Percentiles rank a stretch among this genome's conserved stretches.
Conservation (phyloP, 176 grass and related monocot species). For the Juncus inflexus region DNA sequence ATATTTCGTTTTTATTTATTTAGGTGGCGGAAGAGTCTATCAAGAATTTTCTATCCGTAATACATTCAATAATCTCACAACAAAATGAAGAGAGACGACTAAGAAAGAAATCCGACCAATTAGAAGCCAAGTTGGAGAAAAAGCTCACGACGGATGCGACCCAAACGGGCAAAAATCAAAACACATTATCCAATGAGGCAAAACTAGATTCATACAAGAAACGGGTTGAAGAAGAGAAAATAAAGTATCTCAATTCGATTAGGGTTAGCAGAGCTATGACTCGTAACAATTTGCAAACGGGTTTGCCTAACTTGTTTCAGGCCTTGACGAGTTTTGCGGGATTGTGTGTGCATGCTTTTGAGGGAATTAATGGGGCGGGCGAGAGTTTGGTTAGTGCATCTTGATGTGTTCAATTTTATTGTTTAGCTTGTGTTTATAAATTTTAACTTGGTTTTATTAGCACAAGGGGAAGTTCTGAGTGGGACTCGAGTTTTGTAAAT, state of each 20-base stretch:
- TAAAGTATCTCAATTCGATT: slow-evolving; percentile 68
- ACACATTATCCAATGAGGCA: slow-evolving; percentile 34
- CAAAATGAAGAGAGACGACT: slow-evolving; percentile 67
- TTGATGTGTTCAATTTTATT: slow-evolving; percentile 29
- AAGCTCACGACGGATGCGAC: slow-evolving; percentile 29
- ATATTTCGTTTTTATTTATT: slow-evolving; percentile 30
- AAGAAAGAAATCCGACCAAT: slow-evolving; percentile 59
- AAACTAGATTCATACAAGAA: slow-evolving; percentile 74
- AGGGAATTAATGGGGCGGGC: slow-evolving; percentile 62
- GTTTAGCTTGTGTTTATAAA: background rate
- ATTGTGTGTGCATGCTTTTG: slow-evolving; percentile 60
- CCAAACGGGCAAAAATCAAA: slow-evolving; percentile 24
- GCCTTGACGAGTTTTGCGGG: slow-evolving; percentile 66
- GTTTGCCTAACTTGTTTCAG: slow-evolving; percentile 93
- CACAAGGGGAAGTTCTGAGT: no score
- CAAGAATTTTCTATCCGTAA: slow-evolving; percentile 63
- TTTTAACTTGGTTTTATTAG: no score
- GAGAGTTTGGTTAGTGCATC: slow-evolving; percentile 39
- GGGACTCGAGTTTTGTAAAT: background rate
- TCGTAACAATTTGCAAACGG: slow-evolving; percentile 66
- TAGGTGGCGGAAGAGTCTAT: slow-evolving; percentile 85
- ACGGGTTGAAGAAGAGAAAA: slow-evolving; percentile 68
- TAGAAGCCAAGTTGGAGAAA: slow-evolving; percentile 66
- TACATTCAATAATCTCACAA: slow-evolving; percentile 67
- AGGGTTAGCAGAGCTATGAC: slow-evolving; percentile 72